A percentile compares a stretch with the other conserved stretches of the same genome.
Conservation (phyloP, 2,329 filamentous ascomycete species). For the Fulvia fulva region DNA sequence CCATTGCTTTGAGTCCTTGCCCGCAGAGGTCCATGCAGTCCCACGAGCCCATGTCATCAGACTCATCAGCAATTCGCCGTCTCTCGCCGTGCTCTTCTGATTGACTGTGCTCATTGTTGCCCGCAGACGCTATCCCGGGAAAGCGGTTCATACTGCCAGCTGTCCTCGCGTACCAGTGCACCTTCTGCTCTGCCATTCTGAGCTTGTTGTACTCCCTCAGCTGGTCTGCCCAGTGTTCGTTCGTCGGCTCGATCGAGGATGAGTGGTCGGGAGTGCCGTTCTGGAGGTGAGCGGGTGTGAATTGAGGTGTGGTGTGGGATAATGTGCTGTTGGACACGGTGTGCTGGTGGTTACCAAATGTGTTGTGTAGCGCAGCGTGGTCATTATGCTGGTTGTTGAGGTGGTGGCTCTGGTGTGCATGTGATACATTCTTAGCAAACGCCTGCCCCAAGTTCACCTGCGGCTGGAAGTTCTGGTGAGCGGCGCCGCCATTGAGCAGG, state of each 20-base stretch:
- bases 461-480: conserved; percentile 52
- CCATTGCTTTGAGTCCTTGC: conserved; percentile 84
- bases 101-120: conserved; percentile 48
- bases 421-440: conserved; percentile 57
- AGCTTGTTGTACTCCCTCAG: conserved; percentile 49
- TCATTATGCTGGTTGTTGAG: conserved; percentile 43
- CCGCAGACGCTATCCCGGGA: conserved; percentile 20
- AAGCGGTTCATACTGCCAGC: conserved; percentile 35
- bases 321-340: conserved; percentile 60
- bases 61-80: conserved; percentile 54
- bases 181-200: conserved; percentile 33
- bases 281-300: conserved; percentile 55
- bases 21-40: conserved; percentile 90
- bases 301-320: conserved; percentile 61
- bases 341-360: conserved; percentile 58
- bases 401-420: conserved; percentile 39
- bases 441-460: conserved; percentile 65
- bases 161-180: conserved; percentile 73
- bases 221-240: conserved; percentile 83
- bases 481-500: conserved; percentile 69
- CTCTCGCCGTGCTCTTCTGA: conserved; percentile 57
- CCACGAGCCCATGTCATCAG: conserved; percentile 66
- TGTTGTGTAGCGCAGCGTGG: conserved; percentile 50
- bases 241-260: conserved; percentile 52
- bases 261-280: conserved; percentile 57